Conservation (phyloP, 2,329 filamentous ascomycete genomes). For the Ophiobolus disseminans region DNA sequence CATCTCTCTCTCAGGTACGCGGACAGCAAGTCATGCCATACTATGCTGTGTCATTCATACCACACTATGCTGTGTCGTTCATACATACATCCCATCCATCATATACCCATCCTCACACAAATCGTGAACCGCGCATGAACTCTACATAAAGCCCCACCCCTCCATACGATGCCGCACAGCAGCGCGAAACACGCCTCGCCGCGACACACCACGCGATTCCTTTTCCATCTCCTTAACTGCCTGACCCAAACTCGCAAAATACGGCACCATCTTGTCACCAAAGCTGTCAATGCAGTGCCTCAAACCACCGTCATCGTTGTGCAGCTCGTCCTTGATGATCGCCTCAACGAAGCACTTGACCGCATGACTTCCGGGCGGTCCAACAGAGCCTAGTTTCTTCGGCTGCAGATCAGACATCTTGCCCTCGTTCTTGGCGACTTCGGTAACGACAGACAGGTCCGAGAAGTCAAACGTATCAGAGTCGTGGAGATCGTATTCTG, state of each 20-base stretch:
- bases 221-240: not conserved
- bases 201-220: not conserved
- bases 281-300: slow-evolving; percentile 17
- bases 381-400: slow-evolving; percentile 8
- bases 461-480: slow-evolving; percentile 30
- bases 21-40: no score
- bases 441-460: slow-evolving; percentile 29
- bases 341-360: slow-evolving; percentile 26
- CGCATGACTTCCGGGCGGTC: slow-evolving; percentile 15
- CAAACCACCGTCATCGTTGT: slow-evolving; percentile 3
- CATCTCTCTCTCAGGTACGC: no score
- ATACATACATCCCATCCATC: no score
- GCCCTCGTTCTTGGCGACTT: slow-evolving; percentile 18
- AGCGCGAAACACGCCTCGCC: not conserved
- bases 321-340: slow-evolving; percentile 16
- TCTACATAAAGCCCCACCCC: not conserved
- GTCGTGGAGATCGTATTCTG: slow-evolving; percentile 31
- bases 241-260: not conserved
- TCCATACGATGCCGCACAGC: not conserved
- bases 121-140: no score
- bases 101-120: no score
- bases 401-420: slow-evolving; percentile 3
- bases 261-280: slow-evolving; percentile 1
- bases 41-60: no score
- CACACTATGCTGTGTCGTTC: no score